Evolutionary conservation across 176 grass and related monocot species (phyloP), one percentile per base, ranked within the genome.

Genomic region (Cenchrus purpureus): DNA sequence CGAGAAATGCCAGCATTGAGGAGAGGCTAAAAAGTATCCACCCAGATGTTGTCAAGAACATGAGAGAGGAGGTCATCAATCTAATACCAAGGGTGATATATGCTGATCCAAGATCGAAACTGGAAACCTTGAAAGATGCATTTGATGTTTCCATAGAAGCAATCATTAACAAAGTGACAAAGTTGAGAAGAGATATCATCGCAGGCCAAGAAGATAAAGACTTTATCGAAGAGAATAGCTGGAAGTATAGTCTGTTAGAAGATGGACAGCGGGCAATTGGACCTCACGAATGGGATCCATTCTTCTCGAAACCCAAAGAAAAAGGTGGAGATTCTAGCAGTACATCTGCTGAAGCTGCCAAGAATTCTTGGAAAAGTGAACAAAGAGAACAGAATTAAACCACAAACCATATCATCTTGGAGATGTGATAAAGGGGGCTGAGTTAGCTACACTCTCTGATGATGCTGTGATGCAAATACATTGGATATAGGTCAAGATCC

Each of bases 221-320:
- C 88, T 95, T 98, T 81, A 59, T 94, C 11, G 96, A 98, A 89
- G 88, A 98, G 79, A 94, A 94, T 49, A 98, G 91, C 74, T 98
- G 96, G 96, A 98, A 98, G 59, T 98, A 98, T 84, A 79, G 73
- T 63, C 81, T 98, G 68, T 82, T 98, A 74, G 89, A 98, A 66
- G 89, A 93, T 72, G 93, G 88, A 22, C 89, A 94, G 62, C 46
- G 65, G 57, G 89, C 80, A 46, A 70, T 94, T 49, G 93, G 96
- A 37, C 37, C 91, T 68, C 96, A 98, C 22, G 86, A 92, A 79
- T 98, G 96, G 96, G 96, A 98, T 88, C 96, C 96, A 5, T 98
- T 95, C 77, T 98, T 98, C 74, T 98, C 96, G 46, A 98, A 98
- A 79, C 91, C 89, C 53, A 95, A 98, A 85, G 93, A 93, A 66